Percentiles rank a stretch among this genome's conserved stretches.
Evolutionary conservation across 2,329 filamentous ascomycete species (phyloP).

Genomic region (Byssoonygena ceratinophila): DNA sequence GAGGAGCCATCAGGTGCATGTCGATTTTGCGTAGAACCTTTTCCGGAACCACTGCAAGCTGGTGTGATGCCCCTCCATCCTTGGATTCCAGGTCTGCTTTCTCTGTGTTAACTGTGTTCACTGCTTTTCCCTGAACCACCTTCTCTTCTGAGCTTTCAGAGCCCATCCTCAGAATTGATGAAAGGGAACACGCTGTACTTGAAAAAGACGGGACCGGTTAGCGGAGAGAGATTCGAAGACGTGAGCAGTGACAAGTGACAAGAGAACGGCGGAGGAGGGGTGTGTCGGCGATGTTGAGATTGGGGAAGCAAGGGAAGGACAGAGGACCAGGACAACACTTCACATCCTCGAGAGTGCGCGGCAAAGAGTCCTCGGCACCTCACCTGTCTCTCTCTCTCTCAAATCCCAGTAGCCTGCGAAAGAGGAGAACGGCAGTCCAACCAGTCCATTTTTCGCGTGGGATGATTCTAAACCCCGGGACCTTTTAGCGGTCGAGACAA

Average conservation of each 20-base stretch:
- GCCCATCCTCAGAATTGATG: background rate
- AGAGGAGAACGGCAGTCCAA: background rate
- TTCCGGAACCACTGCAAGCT: background rate
- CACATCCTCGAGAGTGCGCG: too few relatives aligned
- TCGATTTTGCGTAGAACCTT: conserved; percentile 20
- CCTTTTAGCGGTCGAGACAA: background rate
- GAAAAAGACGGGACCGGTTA: background rate
- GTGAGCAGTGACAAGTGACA: too few relatives aligned
- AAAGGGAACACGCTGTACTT: background rate
- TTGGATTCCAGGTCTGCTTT: conserved; percentile 5
- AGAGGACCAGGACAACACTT: too few relatives aligned
- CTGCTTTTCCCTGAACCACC: background rate
- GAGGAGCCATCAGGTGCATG: conserved; percentile 19
- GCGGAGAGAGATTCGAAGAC: background rate
- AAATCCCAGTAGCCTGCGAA: background rate
- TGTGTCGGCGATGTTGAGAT: too few relatives aligned
- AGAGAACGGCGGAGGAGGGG: too few relatives aligned
- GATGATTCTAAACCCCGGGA: background rate
- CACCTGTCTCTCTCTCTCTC: background rate
- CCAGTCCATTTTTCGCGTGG: background rate
- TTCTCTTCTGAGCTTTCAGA: conserved; percentile 3
- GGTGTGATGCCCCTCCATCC: background rate
- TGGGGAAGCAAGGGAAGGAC: too few relatives aligned
- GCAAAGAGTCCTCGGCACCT: background rate
- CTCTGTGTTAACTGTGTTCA: background rate